Evolutionary conservation across 169 alveolate genomes (phyloP).

Genomic region (Plasmodium gonderi): DNA sequence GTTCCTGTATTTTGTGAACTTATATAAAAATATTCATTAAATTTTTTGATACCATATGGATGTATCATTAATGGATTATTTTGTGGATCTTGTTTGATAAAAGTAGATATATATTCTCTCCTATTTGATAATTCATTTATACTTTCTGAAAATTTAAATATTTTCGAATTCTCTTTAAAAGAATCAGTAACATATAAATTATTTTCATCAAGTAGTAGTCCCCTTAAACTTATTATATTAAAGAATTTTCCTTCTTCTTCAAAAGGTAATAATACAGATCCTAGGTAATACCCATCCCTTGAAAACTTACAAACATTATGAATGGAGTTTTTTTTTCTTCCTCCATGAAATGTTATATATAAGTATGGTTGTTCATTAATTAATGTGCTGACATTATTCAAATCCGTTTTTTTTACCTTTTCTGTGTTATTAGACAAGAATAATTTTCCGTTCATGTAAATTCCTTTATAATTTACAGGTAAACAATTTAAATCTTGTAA

Average conservation of each 20-base stretch:
- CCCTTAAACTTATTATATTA: constrained; percentile 65
- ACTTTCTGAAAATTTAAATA: constrained; percentile 44
- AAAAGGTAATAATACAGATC: constrained; percentile 70
- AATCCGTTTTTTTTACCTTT: neutral
- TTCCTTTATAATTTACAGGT: constrained; percentile 63
- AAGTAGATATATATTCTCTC: constrained; percentile 47
- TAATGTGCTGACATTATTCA: constrained; percentile 7
- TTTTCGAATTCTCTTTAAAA: constrained; percentile 53
- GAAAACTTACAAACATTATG: constrained; percentile 73
- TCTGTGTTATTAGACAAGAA: constrained; percentile 18
- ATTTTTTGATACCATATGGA: constrained; percentile 65
- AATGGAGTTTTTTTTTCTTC: constrained; percentile 65
- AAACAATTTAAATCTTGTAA: constrained; percentile 74
- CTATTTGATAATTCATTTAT: constrained; percentile 41
- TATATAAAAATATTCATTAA: constrained; percentile 57
- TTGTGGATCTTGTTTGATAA: constrained; percentile 29
- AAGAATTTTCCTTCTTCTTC: constrained; percentile 70
- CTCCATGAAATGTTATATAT: constrained; percentile 74
- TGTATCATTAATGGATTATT: constrained; percentile 71
- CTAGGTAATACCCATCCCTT: constrained; percentile 74
- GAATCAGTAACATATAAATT: constrained; percentile 65
- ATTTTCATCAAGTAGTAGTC: constrained; percentile 40
- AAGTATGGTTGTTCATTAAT: constrained; percentile 55
- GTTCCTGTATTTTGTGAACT: constrained; percentile 74
- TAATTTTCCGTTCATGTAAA: constrained; percentile 39